phyloP scores from a whole-genome alignment of 2,329 filamentous ascomycete genomes.

The Penicillium crustosum region DNA sequence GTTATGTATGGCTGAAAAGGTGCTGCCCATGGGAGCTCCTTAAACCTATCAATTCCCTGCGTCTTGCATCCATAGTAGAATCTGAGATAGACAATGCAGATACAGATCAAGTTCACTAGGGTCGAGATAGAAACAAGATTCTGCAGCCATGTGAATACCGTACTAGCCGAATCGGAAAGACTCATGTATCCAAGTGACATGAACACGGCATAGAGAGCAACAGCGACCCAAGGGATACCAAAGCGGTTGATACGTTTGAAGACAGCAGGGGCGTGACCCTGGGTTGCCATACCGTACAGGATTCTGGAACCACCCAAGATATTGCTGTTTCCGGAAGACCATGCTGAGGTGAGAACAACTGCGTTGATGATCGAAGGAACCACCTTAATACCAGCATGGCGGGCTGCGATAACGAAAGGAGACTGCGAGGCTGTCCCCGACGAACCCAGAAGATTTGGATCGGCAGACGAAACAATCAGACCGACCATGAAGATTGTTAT shows the following conservation, averaged over 20 bases:
- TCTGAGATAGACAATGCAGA: conserved; percentile 54
- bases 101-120: conserved; percentile 60
- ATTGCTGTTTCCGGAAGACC: conserved; percentile 46
- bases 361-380: conserved; percentile 26
- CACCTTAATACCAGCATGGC: conserved; percentile 41
- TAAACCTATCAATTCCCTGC: conserved; percentile 38
- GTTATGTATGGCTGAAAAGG: conserved; percentile 60
- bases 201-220: conserved; percentile 53
- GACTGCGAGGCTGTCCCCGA: conserved; percentile 48
- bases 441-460: conserved; percentile 48
- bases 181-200: conserved; percentile 65
- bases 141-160: conserved; percentile 67
- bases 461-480: conserved; percentile 45
- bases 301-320: conserved; percentile 40
- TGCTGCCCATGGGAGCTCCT: conserved; percentile 50
- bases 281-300: conserved; percentile 40
- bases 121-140: conserved; percentile 53
- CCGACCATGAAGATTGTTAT: conserved; percentile 54
- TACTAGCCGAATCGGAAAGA: conserved; percentile 53
- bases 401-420: conserved; percentile 46
- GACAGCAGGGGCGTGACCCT: conserved; percentile 39
- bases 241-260: conserved; percentile 45
- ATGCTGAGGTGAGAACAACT: conserved; percentile 30
- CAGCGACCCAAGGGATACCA: conserved; percentile 57
- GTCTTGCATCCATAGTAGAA: conserved; percentile 49